Percentiles rank a stretch among this genome's conserved stretches.
These are phyloP conservation scores for Cercophora newfieldiana DNA, from an alignment of 495 filamentous ascomycete genomes.

Conservation along the genomic window DNA sequence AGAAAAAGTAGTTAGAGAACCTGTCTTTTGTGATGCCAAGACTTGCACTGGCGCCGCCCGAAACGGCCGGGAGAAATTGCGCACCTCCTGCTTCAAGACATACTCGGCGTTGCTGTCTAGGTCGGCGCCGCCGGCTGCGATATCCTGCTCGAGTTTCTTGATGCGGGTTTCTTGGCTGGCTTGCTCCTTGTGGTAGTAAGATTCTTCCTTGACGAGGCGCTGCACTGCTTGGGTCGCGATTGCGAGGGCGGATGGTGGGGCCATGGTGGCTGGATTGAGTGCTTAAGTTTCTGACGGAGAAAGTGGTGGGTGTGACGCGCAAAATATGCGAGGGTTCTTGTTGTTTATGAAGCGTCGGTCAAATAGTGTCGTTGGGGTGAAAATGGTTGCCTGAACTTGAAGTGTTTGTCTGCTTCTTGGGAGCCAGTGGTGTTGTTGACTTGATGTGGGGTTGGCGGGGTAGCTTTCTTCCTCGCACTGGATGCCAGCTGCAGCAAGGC, in stretches of 20 bases:
- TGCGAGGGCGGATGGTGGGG: slow-evolving; percentile 32
- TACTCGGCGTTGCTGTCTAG: slow-evolving; percentile 70
- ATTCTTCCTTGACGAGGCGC: slow-evolving; percentile 88
- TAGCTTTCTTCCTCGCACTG: slow-evolving; percentile 14
- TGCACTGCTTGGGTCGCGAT: slow-evolving; percentile 50
- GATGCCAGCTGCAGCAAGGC: slow-evolving; percentile 5
- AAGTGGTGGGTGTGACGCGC: not conserved
- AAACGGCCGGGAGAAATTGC: slow-evolving; percentile 9
- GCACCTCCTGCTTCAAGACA: slow-evolving; percentile 79
- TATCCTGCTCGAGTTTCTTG: slow-evolving; percentile 61
- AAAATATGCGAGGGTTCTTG: not conserved
- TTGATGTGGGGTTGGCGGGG: slow-evolving; percentile 37
- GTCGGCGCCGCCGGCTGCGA: slow-evolving; percentile 36
- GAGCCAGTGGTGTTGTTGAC: slow-evolving; percentile 20
- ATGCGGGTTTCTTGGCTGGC: slow-evolving; percentile 69
- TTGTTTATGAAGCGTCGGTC: not conserved
- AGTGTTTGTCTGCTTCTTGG: slow-evolving; percentile 8
- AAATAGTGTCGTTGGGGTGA: not conserved
- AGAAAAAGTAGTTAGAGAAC: slow-evolving; percentile 25
- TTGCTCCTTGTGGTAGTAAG: slow-evolving; percentile 83
- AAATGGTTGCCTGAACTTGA: not conserved
- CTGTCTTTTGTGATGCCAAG: not conserved
- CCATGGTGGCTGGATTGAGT: slow-evolving; percentile 23
- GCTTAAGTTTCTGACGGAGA: not conserved
- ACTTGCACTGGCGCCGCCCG: not conserved